phyloP scores from a whole-genome alignment of 495 filamentous ascomycete species.

The Rostrohypoxylon terebratum region DNA sequence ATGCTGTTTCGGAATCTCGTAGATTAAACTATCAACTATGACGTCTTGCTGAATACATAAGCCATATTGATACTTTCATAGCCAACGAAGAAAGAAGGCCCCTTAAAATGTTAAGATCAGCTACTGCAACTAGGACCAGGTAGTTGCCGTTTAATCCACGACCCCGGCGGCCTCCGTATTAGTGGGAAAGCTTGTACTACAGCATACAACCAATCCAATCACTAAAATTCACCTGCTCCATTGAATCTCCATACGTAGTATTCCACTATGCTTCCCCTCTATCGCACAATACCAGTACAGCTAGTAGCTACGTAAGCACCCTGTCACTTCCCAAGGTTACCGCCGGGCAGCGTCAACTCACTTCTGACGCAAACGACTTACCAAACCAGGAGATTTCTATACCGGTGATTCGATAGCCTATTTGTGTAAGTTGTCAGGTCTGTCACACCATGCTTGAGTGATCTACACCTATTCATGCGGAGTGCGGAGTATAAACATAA shows the following conservation, averaged over 20 bases:
- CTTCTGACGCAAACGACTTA: conserved; percentile 28
- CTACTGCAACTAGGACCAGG: neutral
- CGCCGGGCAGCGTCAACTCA: conserved; percentile 6
- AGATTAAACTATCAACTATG: conserved; percentile 17
- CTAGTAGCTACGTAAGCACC: conserved; percentile 35
- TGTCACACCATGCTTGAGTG: conserved; percentile 38
- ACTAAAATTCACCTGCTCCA: neutral
- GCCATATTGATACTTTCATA: conserved; percentile 5
- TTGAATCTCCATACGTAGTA: neutral
- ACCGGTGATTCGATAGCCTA: conserved; percentile 24
- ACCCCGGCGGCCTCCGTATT: conserved; percentile 28
- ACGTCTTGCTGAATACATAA: conserved; percentile 22
- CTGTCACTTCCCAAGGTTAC: conserved; percentile 20
- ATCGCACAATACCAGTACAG: conserved; percentile 33
- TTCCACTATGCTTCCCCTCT: neutral
- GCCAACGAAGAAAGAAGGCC: neutral
- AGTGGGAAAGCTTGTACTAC: conserved; percentile 5
- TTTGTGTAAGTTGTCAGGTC: conserved; percentile 15
- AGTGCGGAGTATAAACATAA: conserved; percentile 29
- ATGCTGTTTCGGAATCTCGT: conserved; percentile 24
- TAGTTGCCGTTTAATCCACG: conserved; percentile 23
- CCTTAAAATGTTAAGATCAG: neutral
- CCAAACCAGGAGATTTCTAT: conserved; percentile 23
- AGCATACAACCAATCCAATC: conserved; percentile 18
- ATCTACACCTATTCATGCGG: conserved; percentile 18